Evolutionary conservation across 1,284 basidiomycete genomes (phyloP).

Genomic region (Xanthoconium separans): DNA sequence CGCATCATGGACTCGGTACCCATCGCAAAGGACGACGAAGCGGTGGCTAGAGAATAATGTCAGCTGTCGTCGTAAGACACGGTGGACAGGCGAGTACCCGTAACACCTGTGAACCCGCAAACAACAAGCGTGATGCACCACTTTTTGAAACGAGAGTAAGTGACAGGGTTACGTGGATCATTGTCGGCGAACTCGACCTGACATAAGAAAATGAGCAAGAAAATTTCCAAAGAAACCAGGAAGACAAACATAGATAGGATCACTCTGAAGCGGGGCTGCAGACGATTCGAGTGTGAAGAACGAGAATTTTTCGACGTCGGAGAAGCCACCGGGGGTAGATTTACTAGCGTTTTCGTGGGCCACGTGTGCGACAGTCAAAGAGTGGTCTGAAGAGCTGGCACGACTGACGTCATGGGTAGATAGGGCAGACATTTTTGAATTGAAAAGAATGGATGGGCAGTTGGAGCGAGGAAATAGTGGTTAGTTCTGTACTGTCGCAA

Average conservation of each 20-base stretch:
- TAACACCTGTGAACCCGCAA: constrained; percentile 28
- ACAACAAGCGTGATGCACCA: constrained; percentile 29
- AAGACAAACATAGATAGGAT: constrained; percentile 16
- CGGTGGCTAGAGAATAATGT: constrained; percentile 38
- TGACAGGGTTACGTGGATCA: constrained; percentile 23
- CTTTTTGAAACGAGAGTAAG: constrained; percentile 21
- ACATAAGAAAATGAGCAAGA: not conserved
- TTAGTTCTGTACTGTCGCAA: not conserved
- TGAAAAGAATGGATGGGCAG: constrained; percentile 18
- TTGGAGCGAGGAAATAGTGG: constrained; percentile 3
- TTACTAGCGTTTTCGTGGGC: constrained; percentile 2
- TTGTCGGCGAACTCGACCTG: constrained; percentile 25
- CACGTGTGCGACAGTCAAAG: constrained; percentile 11
- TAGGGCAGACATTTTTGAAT: constrained; percentile 17
- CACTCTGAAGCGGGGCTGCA: constrained; percentile 4
- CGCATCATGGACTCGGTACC: constrained; percentile 39
- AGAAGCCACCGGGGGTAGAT: not conserved
- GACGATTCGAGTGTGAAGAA: constrained; percentile 3
- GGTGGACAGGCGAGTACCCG: constrained; percentile 11
- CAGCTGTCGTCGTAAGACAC: not conserved
- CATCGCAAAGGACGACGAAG: constrained; percentile 40
- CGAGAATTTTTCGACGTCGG: constrained; percentile 11
- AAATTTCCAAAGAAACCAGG: not conserved
- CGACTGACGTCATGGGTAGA: constrained; percentile 11
- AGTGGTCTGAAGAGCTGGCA: constrained; percentile 13